These are phyloP conservation scores for Diplodia scrobiculata DNA, from an alignment of 2,329 filamentous ascomycete species.

Conservation along the genomic window DNA sequence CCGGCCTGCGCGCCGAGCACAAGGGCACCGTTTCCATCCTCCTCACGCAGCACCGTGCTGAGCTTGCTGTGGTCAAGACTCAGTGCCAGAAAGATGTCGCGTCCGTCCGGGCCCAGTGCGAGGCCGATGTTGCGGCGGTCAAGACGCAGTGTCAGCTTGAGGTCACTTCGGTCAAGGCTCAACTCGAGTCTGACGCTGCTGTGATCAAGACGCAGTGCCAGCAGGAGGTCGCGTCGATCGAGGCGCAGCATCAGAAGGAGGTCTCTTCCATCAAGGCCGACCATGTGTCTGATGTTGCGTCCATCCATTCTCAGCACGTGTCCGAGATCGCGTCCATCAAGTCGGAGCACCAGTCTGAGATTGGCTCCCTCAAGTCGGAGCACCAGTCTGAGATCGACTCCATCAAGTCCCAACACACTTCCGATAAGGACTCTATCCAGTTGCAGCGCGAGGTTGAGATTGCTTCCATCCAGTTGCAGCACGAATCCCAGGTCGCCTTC, in stretches of 20 bases:
- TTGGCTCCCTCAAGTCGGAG: not conserved
- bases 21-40: not conserved
- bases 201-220: not conserved
- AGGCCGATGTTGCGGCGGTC: too few relatives aligned
- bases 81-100: not conserved
- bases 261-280: fast-evolving
- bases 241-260: not conserved
- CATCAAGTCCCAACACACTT: not conserved
- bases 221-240: too few relatives aligned
- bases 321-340: too few relatives aligned
- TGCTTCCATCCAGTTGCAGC: not conserved
- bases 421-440: not conserved
- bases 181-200: not conserved
- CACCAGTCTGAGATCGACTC: not conserved
- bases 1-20: not conserved
- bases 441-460: not conserved
- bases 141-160: not conserved
- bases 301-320: not conserved
- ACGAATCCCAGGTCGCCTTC: not conserved
- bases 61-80: not conserved
- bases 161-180: fast-evolving
- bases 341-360: not conserved
- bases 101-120: not conserved
- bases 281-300: not conserved
- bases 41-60: not conserved